Percentiles rank a stretch among this genome's conserved stretches.
Evolutionary conservation across 2,329 filamentous ascomycete species (phyloP).

Genomic region (Talaromyces sp.): DNA sequence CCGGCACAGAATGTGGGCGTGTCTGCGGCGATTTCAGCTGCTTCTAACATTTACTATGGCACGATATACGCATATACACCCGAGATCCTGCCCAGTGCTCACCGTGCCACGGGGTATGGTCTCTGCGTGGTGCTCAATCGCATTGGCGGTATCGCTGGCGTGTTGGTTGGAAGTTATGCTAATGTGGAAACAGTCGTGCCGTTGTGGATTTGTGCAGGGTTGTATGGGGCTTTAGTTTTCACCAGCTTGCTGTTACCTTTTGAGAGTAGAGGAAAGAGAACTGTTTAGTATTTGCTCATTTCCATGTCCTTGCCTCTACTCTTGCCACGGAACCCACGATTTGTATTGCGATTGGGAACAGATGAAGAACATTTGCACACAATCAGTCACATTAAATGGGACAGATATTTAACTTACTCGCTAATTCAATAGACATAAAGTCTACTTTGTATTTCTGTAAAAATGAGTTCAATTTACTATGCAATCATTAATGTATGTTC

Average conservation of each 20-base stretch:
- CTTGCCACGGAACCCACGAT: too few relatives aligned
- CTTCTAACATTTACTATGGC: conserved; percentile 5
- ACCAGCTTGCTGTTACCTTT: conserved; percentile 4
- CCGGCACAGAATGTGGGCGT: conserved; percentile 2
- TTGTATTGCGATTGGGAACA: too few relatives aligned
- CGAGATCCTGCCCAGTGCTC: conserved; percentile 4
- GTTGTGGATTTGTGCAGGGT: conserved; percentile 5
- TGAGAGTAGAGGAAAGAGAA: conserved; percentile 4
- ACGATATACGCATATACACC: conserved; percentile 7
- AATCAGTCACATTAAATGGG: too few relatives aligned
- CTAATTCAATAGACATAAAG: too few relatives aligned
- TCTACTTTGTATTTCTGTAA: too few relatives aligned
- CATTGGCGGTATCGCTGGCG: conserved; percentile 3
- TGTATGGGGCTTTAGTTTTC: conserved; percentile 2
- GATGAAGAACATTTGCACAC: too few relatives aligned
- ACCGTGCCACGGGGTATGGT: conserved; percentile 5
- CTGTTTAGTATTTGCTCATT: neutral
- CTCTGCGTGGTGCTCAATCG: conserved; percentile 5
- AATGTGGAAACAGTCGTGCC: conserved; percentile 1
- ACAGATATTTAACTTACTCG: too few relatives aligned
- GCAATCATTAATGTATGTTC: too few relatives aligned
- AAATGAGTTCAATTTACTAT: too few relatives aligned
- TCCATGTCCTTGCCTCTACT: too few relatives aligned
- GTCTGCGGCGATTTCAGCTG: neutral
- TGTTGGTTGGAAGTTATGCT: conserved; percentile 5